Base-by-base conservation (phyloP, 148 eudicot species). In the Persicaria tinctoria region DNA sequence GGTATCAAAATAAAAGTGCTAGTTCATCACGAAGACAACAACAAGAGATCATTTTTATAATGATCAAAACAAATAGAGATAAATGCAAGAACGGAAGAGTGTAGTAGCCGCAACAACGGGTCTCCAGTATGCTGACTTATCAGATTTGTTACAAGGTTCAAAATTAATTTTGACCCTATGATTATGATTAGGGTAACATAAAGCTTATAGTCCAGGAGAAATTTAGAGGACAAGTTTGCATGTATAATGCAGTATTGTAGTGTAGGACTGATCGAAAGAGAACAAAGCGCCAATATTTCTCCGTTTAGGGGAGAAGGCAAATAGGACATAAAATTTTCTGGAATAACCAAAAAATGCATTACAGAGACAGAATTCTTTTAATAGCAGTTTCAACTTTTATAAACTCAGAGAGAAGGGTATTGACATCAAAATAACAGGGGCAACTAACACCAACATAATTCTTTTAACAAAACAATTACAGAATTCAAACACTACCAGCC, bases 401-500 rank as follows among this genome's bases (percentile, higher is more conserved):
- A 45, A 70, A n/a, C 73, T 70, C 27, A 10, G 71, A 32, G 11
- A 38, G 46, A 70, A 8, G 53, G 13, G 50, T 7, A 46, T 5
- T 47, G 51, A 7, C 73, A n/a, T 48, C 20, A 17, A 71, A 71
- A 50, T 50, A 27, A 48, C 55, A 71, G 27, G 27, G 54, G 41
- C 72, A 71, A 62, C 47, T 13, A 72, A 72, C 16, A 50, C 54
- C 54, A 48, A 47, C 27, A 55, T 0, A 16, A 23, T 23, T 23
- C 27, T 23, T 23, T 23, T 69, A 48, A 18, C 51, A 46, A 56
- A 4, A 50, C 4, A 56, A 32, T 53, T n/a, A 57, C 74, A 66
- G 8, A 49, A 50, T 70, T 53, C 7, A 57, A 51, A 76, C 18
- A 75, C 79, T 82, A 95, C 98, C 98, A 95, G 86, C 98, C 97